Conservation (phyloP, 2,329 filamentous ascomycete genomes). For the Aureobasidium sp. region DNA sequence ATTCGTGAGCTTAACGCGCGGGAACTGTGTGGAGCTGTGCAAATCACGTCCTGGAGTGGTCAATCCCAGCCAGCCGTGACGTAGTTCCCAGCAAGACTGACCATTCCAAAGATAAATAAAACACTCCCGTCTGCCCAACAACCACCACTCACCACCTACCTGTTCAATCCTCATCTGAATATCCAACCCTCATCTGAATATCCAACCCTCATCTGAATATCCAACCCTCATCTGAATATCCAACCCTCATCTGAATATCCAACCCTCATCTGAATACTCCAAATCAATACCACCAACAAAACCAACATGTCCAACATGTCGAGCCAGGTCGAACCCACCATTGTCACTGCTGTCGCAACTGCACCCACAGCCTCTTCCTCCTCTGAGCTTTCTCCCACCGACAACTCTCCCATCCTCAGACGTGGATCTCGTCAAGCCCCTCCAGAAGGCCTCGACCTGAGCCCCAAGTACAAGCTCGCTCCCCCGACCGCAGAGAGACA, state of each 20-base stretch:
- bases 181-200: not conserved
- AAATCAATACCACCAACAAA: not conserved
- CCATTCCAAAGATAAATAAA: conserved; percentile 2
- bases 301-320: conserved; percentile 6
- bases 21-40: conserved; percentile 1
- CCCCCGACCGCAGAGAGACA: not conserved
- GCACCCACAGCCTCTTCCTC: not conserved
- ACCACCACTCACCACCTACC: not conserved
- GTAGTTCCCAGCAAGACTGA: not conserved
- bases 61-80: not conserved
- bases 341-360: not conserved
- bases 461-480: not conserved
- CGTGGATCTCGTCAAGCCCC: not conserved
- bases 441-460: not conserved
- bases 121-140: not conserved
- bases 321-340: conserved; percentile 3
- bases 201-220: no score
- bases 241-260: no score
- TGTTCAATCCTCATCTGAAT: no score
- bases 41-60: not conserved
- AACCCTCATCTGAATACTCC: no score
- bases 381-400: not conserved
- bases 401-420: not conserved
- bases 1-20: conserved; percentile 1
- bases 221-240: no score